Evolutionary conservation across 345 rosid species (phyloP).

Genomic region (Lepidium sativum): DNA sequence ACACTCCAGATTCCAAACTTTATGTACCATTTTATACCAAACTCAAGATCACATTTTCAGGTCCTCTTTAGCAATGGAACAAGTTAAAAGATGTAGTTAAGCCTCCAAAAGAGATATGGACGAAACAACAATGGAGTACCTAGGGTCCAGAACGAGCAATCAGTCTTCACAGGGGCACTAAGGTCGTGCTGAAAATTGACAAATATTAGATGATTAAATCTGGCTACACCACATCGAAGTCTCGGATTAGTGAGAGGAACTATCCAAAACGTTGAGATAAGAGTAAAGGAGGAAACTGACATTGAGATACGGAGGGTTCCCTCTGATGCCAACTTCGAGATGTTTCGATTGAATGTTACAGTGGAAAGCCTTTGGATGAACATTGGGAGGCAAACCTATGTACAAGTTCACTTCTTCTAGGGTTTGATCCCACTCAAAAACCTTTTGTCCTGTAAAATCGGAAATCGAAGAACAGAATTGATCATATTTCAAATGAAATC

Average conservation of each 20-base stretch:
- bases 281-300: conserved; percentile 32
- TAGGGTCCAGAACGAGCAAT: conserved; percentile 88
- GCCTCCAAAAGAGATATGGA: neutral
- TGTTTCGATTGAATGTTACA: conserved; percentile 84
- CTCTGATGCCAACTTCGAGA: conserved; percentile 86
- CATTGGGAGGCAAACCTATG: conserved; percentile 59
- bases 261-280: neutral
- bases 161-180: conserved; percentile 64
- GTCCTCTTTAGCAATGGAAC: neutral
- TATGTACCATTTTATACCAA: neutral
- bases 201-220: neutral
- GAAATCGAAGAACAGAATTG: neutral
- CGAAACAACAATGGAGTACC: conserved; percentile 31
- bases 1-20: neutral
- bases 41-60: neutral
- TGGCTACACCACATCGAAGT: neutral
- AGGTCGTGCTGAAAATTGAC: conserved; percentile 55
- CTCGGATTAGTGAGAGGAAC: neutral
- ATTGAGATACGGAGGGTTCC: conserved; percentile 92
- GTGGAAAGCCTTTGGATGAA: conserved; percentile 60
- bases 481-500: neutral
- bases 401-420: conserved; percentile 81
- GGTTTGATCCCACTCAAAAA: conserved; percentile 95
- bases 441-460: conserved; percentile 45
- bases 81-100: neutral